A percentile compares a stretch with the other conserved stretches of the same genome.
Evolutionary conservation across 495 filamentous ascomycete species (phyloP).

Genomic region (Penicillium angulare): DNA sequence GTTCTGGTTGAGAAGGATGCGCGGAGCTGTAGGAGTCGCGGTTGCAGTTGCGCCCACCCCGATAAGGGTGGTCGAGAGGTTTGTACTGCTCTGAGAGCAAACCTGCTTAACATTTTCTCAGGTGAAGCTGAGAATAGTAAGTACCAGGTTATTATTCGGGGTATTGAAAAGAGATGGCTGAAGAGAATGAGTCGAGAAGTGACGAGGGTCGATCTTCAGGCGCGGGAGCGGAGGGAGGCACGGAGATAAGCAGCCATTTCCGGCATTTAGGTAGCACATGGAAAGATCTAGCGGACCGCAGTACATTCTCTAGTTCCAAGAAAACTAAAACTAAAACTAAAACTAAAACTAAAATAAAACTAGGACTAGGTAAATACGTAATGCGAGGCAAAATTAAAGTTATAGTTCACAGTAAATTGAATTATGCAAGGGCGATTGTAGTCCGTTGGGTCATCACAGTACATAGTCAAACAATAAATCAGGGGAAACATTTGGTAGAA

Average conservation of each 20-base stretch:
- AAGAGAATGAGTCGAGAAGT: background rate
- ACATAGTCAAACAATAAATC: constrained; percentile 6
- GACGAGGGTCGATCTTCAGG: background rate
- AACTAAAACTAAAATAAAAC: too few relatives aligned
- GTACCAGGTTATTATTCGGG: background rate
- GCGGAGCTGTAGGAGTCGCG: background rate
- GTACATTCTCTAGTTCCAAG: too few relatives aligned
- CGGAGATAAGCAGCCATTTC: constrained; percentile 16
- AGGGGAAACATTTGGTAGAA: too few relatives aligned
- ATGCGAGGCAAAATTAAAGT: too few relatives aligned
- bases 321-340: too few relatives aligned
- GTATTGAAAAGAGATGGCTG: background rate
- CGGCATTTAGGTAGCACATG: background rate
- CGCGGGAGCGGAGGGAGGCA: background rate
- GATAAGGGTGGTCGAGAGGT: background rate
- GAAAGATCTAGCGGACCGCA: background rate
- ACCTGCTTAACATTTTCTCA: background rate
- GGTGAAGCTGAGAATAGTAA: constrained; percentile 2
- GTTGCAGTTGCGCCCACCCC: constrained; percentile 1
- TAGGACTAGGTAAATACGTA: too few relatives aligned
- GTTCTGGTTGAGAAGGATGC: background rate
- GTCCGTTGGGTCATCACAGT: constrained; percentile 5
- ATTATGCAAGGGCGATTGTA: constrained; percentile 15
- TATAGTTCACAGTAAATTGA: too few relatives aligned
- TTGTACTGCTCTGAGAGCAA: background rate